Percentiles rank a stretch among this genome's conserved stretches.
Evolutionary conservation across 305 asterid genomes (phyloP).

Genomic region (Solanum hybrid): DNA sequence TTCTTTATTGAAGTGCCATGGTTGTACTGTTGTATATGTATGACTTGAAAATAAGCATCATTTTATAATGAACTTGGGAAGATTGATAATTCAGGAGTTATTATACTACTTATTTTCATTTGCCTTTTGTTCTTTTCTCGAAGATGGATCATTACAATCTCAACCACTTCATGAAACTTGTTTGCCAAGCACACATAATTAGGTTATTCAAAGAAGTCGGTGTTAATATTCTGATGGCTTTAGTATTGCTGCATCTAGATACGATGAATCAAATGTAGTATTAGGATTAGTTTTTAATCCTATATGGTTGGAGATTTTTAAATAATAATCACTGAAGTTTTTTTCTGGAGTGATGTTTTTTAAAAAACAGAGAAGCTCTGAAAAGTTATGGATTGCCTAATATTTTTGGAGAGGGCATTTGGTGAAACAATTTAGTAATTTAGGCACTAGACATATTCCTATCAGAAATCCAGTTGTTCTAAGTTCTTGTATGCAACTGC

Average conservation of each 20-base stretch:
- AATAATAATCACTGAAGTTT: background rate
- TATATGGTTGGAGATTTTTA: background rate
- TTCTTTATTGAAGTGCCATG: background rate
- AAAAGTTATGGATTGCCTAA: background rate
- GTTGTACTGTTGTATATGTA: background rate
- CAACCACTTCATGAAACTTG: background rate
- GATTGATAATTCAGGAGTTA: background rate
- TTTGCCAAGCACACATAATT: background rate
- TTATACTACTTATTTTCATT: background rate
- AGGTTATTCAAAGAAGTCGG: background rate
- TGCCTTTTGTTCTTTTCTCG: background rate
- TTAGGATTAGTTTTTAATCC: background rate
- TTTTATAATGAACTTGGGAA: background rate
- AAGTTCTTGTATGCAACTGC: background rate
- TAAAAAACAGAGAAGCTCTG: background rate
- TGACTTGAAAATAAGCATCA: background rate
- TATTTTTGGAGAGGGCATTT: background rate
- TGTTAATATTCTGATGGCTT: background rate
- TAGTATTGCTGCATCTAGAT: background rate
- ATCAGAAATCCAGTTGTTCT: background rate
- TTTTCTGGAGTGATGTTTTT: background rate
- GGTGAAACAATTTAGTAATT: background rate
- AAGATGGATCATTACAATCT: background rate
- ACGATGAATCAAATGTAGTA: background rate
- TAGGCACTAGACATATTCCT: background rate